Conservation (phyloP, 169 alveolate species). For the Plasmodium cynomolgi region DNA sequence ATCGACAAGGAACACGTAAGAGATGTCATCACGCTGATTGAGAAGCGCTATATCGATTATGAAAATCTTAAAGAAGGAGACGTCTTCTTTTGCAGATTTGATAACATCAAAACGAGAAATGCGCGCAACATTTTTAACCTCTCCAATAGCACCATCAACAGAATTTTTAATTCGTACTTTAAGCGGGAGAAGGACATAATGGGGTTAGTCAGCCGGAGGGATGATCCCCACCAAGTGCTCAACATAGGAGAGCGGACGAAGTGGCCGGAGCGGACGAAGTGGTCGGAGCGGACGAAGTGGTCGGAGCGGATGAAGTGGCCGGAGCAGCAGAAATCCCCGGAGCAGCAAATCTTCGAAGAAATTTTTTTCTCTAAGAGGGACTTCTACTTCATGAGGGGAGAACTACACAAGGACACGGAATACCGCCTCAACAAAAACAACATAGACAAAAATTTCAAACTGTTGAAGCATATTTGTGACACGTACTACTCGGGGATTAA, state of each 20-base stretch:
- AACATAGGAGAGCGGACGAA: background rate
- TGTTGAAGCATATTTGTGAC: constrained; percentile 55
- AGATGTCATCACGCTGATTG: constrained; percentile 60
- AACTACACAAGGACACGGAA: constrained; percentile 71
- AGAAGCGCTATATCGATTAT: constrained; percentile 71
- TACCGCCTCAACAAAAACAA: constrained; percentile 68
- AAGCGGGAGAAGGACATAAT: constrained; percentile 27
- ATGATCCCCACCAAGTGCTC: too few species aligned
- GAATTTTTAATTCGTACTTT: constrained; percentile 43
- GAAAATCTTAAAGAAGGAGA: constrained; percentile 72
- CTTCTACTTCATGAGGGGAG: constrained; percentile 64
- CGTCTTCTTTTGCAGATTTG: constrained; percentile 70
- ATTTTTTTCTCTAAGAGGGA: constrained; percentile 54
- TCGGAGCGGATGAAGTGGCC: background rate
- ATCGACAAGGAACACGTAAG: background rate
- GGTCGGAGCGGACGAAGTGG: background rate
- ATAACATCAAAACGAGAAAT: constrained; percentile 24
- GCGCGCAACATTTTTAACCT: constrained; percentile 61
- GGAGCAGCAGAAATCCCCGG: background rate
- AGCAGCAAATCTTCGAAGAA: constrained; percentile 41
- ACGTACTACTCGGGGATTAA: constrained; percentile 70
- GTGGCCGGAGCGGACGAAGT: background rate
- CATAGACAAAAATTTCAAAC: constrained; percentile 52
- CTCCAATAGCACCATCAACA: constrained; percentile 47
- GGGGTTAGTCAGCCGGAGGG: background rate